Evolutionary conservation across 176 grass and related monocot species (phyloP).

Genomic region (maize (Zea mays)): Zm-B73-REFERENCE-NAM-5.0 NC_050101.1:121214501-121215000

Average conservation of each 20-base stretch:
- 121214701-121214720: background rate
- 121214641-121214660: background rate
- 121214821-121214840: slow-evolving; percentile 29
- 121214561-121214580: too few species aligned
- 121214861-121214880: background rate
- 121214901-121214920: background rate
- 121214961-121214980: slow-evolving; percentile 42
- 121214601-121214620: background rate
- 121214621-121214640: background rate
- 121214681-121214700: background rate
- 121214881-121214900: background rate
- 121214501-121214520: too few species aligned
- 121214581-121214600: too few species aligned
- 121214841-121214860: slow-evolving; percentile 46
- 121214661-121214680: background rate
- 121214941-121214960: slow-evolving; percentile 48
- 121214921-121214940: background rate
- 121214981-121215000: slow-evolving; percentile 29
- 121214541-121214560: too few species aligned
- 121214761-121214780: background rate
- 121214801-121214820: slow-evolving; percentile 31
- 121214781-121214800: slow-evolving; percentile 32
- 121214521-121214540: too few species aligned
- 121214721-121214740: background rate
- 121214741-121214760: background rate